Percentiles rank a stretch among this genome's conserved stretches.
These are phyloP conservation scores for Stellera chamaejasme DNA, from an alignment of 345 rosid genomes.

Conservation along the genomic window DNA sequence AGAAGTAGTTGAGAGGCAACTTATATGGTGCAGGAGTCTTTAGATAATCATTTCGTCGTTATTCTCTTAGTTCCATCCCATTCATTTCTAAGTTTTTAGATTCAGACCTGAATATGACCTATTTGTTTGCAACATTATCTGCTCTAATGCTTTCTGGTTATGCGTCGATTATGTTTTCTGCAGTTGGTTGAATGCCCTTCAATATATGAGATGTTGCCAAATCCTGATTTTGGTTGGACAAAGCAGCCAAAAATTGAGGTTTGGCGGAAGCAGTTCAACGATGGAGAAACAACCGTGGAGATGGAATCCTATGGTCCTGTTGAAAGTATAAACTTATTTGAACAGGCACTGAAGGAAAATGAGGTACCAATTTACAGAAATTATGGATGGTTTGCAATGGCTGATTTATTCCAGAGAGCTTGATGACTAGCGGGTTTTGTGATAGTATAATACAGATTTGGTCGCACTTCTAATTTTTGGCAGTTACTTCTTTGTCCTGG, in stretches of 20 bases:
- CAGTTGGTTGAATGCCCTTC: conserved; percentile 90
- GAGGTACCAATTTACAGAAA: conserved; percentile 39
- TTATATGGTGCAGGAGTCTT: background rate
- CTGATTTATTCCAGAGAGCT: background rate
- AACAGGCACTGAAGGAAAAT: conserved; percentile 64
- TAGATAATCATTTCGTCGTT: background rate
- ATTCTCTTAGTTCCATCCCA: background rate
- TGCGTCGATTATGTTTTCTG: conserved; percentile 9
- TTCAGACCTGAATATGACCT: background rate
- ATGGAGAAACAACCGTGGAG: conserved; percentile 32
- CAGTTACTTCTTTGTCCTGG: background rate
- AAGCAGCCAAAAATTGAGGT: conserved; percentile 63
- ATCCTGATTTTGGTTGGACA: conserved; percentile 67
- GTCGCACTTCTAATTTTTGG: background rate
- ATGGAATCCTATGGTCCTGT: conserved; percentile 47
- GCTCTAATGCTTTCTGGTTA: background rate
- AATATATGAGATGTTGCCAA: conserved; percentile 82
- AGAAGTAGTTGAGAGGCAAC: too few relatives aligned
- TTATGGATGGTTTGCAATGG: background rate
- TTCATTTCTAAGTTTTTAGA: background rate
- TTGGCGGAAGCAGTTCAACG: conserved; percentile 50
- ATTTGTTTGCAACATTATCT: background rate
- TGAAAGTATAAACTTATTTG: conserved; percentile 49
- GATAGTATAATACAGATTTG: background rate
- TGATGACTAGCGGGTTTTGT: background rate